Base-by-base conservation (phyloP, 306 rosid genomes). In the Abrus pulchellus region DNA sequence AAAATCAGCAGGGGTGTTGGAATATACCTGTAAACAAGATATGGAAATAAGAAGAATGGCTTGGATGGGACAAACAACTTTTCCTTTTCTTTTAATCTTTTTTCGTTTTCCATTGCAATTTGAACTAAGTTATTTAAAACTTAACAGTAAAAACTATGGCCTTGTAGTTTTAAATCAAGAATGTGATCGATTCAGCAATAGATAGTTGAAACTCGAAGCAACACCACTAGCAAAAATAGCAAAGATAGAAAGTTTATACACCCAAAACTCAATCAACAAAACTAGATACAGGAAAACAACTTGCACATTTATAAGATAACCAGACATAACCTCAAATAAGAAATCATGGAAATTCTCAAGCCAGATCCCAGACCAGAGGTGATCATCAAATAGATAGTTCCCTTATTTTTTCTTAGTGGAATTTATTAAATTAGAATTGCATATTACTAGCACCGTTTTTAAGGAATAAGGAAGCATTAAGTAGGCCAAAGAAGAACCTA, bases 1-100 rank as follows among this genome's bases (percentile, higher is more conserved):
- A 86, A 94, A 94, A 85, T 94, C 99, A 6, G 97, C 90, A 0
- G 99, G 99, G 34, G 99, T 94, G 88, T 94, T 94, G 43, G 99
- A 94, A 87, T 94, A 94, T 40, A 93, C 83, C 99, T 94, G 86
- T 48, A 52, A 76, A 59, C 43, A 74, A 38, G 20, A 82, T 54
- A 38, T 6, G 41, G 34, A 74, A 76, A 84, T 79, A 48, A 75
- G 68, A 70, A 78, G 6, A 54, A 55, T n/a, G 47, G 4, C 67
- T 68, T 68, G 29, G 32, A 79, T 30, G 43, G 32, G 9, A 54
- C 55, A 82, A 57, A 50, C 62, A 62, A 14, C 11, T 27, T 69
- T 76, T 8, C 28, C 41, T 27, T 41, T 50, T 14, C 61, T 53
- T 52, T 4, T 45, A 14, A 33, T 30, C 5, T 14, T 73, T 59